Base-by-base conservation (phyloP, 2,329 filamentous ascomycete species). In the Dactylellina haptotyla region DNA sequence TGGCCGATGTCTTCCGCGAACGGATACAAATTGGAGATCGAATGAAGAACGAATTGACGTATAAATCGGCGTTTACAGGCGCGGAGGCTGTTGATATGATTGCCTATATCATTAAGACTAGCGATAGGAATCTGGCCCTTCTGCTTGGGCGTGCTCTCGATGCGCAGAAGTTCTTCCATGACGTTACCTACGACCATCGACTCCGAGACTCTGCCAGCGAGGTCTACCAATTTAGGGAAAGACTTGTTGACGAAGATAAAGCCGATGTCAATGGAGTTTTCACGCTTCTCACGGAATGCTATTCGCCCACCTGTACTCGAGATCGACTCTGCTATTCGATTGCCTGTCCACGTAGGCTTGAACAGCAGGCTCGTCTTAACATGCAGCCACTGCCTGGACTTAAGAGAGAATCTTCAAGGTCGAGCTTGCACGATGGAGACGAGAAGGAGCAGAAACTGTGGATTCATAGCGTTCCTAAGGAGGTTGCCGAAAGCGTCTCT, bases 81-180 rank as follows among this genome's bases (percentile, higher is more conserved):
- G 90, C 92, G 23, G 95, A 99, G 80, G 94, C 95, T 18, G 95
- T 99, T 18, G 95, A 99, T 80, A 86, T 98, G 69, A 90, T 99
- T 76, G 92, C 92, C 0, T 96, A 96, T 79, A 98, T 99, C 76
- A 98, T 99, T 81, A 90, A 96, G 79, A 99, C 95, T 0, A 97
- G 92, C 0, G 95, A 99, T 81, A 88, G 95, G 70, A 99, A 99
- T 80, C 84, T 99, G 73, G 95, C 95, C 9, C 84, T 99, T 53
- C 87, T 99, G 8, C 84, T 99, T 14, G 95, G 95, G 75, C 88
- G 95, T 79, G 93, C 95, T 43, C 84, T 99, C 73, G 95, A 99
- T 82, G 95, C 95, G 23, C 95, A 99, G 80, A 98, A 98, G 80
- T 97, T 97, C 83, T 99, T 99, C 80, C 95, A 99, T 83, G 95